Evolutionary conservation across 179 eudicot species (phyloP).

Genomic region (Silene noctiflora): DNA sequence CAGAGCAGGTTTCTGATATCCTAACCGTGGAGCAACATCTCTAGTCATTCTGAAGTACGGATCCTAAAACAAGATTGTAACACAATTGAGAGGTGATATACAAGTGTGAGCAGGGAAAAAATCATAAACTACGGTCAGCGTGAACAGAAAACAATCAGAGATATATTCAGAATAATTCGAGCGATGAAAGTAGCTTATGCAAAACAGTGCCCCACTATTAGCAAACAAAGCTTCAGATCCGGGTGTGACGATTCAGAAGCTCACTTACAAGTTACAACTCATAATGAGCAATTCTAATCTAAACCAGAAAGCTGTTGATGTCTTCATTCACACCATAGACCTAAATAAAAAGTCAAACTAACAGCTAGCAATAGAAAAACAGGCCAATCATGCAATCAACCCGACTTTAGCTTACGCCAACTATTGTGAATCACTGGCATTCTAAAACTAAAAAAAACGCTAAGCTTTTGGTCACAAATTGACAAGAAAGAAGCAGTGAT

Average conservation of each 20-base stretch:
- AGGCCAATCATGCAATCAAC: neutral
- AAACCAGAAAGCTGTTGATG: neutral
- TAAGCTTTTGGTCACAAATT: neutral
- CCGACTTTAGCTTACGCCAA: neutral
- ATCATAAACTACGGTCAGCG: neutral
- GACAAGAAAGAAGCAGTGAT: neutral
- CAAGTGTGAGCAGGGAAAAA: constrained; percentile 10
- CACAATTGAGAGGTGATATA: constrained; percentile 8
- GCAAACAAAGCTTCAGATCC: neutral
- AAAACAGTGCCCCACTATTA: neutral
- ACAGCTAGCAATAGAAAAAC: neutral
- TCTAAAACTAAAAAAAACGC: neutral
- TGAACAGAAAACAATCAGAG: neutral
- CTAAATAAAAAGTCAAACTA: no score
- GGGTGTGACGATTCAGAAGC: neutral
- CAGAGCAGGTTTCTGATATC: constrained; percentile 87
- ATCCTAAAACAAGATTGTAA: constrained; percentile 50
- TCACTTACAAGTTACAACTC: neutral
- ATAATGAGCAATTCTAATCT: neutral
- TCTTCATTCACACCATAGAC: no score
- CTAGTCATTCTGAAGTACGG: constrained; percentile 99
- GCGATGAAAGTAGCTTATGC: constrained; percentile 6
- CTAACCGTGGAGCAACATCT: constrained; percentile 97
- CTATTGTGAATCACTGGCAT: constrained; percentile 7
- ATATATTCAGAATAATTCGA: neutral